phyloP scores from a whole-genome alignment of 1,284 basidiomycete genomes.

The Tilletia horrida region DNA sequence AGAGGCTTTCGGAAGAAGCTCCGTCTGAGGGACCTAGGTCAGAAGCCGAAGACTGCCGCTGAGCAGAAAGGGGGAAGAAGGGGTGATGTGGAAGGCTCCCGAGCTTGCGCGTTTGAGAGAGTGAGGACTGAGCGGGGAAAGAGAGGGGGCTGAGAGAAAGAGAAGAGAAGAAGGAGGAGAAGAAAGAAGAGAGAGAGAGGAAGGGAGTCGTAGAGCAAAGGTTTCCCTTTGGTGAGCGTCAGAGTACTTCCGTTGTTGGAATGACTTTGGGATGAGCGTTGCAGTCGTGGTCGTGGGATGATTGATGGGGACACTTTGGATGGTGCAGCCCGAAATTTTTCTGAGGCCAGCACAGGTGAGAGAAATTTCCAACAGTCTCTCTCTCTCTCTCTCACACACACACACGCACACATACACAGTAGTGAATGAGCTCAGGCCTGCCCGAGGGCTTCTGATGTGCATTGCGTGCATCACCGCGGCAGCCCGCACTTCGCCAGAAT shows the following conservation, averaged over 20 bases:
- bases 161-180: neutral
- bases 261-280: neutral
- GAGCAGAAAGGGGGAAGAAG: neutral
- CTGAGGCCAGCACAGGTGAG: too few relatives aligned
- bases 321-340: too few relatives aligned
- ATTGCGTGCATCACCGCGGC: too few relatives aligned
- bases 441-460: too few relatives aligned
- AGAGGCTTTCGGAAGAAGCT: too few relatives aligned
- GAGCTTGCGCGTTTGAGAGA: neutral
- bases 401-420: too few relatives aligned
- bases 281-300: conserved; percentile 4
- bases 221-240: neutral
- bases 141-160: conserved; percentile 4
- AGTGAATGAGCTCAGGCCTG: too few relatives aligned
- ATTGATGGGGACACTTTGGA: too few relatives aligned
- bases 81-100: neutral
- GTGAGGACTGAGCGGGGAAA: neutral
- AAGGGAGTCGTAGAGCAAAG: conserved; percentile 22
- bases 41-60: neutral
- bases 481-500: too few relatives aligned
- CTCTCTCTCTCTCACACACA: too few relatives aligned
- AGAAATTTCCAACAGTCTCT: too few relatives aligned
- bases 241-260: neutral
- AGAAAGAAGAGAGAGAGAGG: conserved; percentile 14
- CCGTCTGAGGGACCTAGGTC: neutral